Evolutionary conservation across 2,329 filamentous ascomycete species (phyloP), one percentile per base, ranked within the genome.

Genomic region (Xylaria sp.): DNA sequence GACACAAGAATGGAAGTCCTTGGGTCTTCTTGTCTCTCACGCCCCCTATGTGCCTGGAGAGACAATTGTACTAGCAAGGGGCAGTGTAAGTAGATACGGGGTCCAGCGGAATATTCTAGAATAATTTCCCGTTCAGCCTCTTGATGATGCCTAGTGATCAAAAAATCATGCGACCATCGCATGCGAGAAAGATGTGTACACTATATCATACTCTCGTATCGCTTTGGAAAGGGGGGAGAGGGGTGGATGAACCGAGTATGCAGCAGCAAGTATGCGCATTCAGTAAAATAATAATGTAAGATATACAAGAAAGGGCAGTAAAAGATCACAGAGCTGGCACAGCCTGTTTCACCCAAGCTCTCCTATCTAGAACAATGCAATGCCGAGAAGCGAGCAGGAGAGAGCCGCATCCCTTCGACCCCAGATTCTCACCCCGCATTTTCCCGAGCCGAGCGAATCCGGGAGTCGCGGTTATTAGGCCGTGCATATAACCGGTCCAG

Each of bases 391-490:
- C n/a, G 23, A 48, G 41, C 13, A 31, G 44, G 56, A 65, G 72
- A 69, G 74, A 75, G 75, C 74, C 74, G 74, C 75, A 76, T 69
- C 71, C 72, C 65, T 46, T 59, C 65, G 63, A 66, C 68, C 72
- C 73, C 73, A 71, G 74, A 73, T 73, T 73, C 57, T 60, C 52
- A 70, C 72, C 74, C 75, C 74, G 74, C 73, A 72, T 69, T 73
- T 63, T 56, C 68, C 70, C 72, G 69, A 71, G 72, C 67, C 68
- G 71, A 71, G 72, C 69, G 71, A 74, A 74, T 74, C 74, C 73
- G 72, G 74, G 67, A 60, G 70, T 61, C 63, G 66, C 69, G 67
- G 67, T 64, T 69, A 54, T 60, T 66, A 15, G 5, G 44, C 37
- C 18, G 39, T 68, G 73, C 69, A 73, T 73, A 75, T 74, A 76